Conservation (phyloP, 106 monocot species). For the Iris macrosiphon region DNA sequence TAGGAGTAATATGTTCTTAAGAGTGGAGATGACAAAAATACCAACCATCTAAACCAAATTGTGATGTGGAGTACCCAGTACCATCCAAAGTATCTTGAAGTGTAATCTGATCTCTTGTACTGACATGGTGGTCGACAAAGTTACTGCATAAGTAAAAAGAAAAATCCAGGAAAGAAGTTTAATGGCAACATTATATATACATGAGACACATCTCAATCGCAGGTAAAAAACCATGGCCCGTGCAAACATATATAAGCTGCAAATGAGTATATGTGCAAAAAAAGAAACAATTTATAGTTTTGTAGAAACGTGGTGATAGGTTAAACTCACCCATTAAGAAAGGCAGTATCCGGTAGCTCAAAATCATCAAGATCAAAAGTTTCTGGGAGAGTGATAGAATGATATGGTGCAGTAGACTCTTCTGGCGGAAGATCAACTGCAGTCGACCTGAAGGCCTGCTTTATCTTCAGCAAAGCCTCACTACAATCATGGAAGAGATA, state of each 20-base stretch:
- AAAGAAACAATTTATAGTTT: too few species aligned
- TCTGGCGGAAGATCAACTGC: slow-evolving; percentile 98
- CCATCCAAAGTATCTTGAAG: slow-evolving; percentile 79
- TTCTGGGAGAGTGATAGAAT: slow-evolving; percentile 98
- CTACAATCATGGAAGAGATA: slow-evolving; percentile 99
- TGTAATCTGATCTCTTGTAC: slow-evolving; percentile 97
- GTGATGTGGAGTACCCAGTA: slow-evolving; percentile 55
- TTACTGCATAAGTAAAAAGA: slow-evolving; percentile 39
- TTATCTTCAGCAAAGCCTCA: slow-evolving; percentile 91
- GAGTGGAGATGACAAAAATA: slow-evolving; percentile 1
- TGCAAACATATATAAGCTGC: neutral
- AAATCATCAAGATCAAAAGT: slow-evolving; percentile 99
- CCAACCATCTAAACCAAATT: slow-evolving; percentile 94
- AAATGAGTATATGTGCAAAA: neutral
- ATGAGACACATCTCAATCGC: neutral
- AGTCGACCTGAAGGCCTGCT: slow-evolving; percentile 98
- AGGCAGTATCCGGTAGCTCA: slow-evolving; percentile 79
- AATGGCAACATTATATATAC: neutral
- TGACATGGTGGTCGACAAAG: slow-evolving; percentile 93
- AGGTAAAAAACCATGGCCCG: neutral
- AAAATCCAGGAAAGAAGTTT: neutral
- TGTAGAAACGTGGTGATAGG: neutral
- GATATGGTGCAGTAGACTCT: slow-evolving; percentile 99
- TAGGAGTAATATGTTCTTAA: neutral
- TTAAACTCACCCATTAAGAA: slow-evolving; percentile 55